These are phyloP conservation scores for Solanum clarkiae DNA, from an alignment of 257 asterid species.

Conservation along the genomic window DNA sequence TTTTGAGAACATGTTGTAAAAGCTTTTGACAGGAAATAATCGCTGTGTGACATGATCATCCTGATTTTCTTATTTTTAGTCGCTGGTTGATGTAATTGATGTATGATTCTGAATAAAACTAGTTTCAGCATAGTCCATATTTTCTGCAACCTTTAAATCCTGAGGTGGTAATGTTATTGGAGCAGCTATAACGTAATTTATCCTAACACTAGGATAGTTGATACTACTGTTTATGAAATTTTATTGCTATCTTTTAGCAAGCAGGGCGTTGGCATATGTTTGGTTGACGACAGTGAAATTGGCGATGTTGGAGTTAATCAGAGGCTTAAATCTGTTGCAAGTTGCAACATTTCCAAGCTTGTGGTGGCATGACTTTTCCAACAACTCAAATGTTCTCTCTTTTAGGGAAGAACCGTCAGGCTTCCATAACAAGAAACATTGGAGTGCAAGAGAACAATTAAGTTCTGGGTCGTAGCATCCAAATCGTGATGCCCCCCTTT, in stretches of 20 bases:
- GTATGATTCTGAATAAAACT: not conserved
- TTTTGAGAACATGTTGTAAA: not conserved
- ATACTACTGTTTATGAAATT: not conserved
- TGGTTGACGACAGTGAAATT: not conserved
- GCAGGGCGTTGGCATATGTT: not conserved
- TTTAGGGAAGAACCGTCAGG: not conserved
- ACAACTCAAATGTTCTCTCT: not conserved
- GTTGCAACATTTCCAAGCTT: not conserved
- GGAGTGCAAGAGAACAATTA: not conserved
- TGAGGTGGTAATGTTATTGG: not conserved
- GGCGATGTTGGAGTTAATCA: not conserved
- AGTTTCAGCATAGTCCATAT: not conserved
- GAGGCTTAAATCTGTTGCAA: not conserved
- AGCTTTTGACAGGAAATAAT: not conserved
- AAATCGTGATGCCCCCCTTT: not conserved
- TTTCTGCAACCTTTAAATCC: not conserved
- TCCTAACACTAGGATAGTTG: not conserved
- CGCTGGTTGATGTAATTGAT: not conserved
- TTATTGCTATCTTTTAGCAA: not conserved
- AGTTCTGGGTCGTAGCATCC: not conserved
- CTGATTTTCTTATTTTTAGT: not conserved
- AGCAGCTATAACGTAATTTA: not conserved
- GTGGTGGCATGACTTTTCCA: not conserved
- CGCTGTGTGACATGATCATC: not conserved
- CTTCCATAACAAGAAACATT: not conserved